Evolutionary conservation across 108 stramenopile species (phyloP).

Genomic region (Parietichytrium sp.): DNA sequence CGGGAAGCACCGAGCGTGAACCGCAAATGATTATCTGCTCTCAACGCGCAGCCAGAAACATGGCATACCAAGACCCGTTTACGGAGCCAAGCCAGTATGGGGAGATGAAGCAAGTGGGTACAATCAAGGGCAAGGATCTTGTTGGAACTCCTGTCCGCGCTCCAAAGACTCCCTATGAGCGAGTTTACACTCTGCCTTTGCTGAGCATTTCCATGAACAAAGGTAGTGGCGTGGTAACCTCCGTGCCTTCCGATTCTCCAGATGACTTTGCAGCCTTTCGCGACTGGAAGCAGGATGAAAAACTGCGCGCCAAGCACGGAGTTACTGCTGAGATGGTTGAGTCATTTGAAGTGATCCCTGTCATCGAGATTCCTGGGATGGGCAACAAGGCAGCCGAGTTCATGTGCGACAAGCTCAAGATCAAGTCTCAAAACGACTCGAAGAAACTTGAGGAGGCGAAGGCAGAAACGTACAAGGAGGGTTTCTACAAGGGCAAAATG

Average conservation of each 20-base stretch:
- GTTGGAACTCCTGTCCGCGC: constrained; percentile 86
- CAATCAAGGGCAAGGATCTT: constrained; percentile 81
- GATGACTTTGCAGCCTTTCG: constrained; percentile 94
- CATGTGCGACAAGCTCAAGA: constrained; percentile 92
- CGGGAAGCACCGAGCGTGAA: not conserved
- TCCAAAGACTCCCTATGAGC: constrained; percentile 83
- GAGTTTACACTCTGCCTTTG: constrained; percentile 92
- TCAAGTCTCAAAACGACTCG: constrained; percentile 87
- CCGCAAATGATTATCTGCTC: constrained; percentile 85
- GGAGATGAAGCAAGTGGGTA: constrained; percentile 72
- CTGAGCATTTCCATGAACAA: constrained; percentile 94
- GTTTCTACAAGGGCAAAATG: constrained; percentile 94
- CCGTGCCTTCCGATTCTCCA: constrained; percentile 96
- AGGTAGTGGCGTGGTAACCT: constrained; percentile 97
- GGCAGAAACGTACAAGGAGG: constrained; percentile 88
- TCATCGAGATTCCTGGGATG: constrained; percentile 92
- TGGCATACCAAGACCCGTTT: constrained; percentile 79
- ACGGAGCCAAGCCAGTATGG: constrained; percentile 56
- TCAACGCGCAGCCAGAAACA: constrained; percentile 78
- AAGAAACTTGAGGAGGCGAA: constrained; percentile 89
- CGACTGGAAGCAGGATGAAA: constrained; percentile 86
- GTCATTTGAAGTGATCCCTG: constrained; percentile 89
- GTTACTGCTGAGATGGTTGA: constrained; percentile 88
- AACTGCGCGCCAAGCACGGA: constrained; percentile 89
- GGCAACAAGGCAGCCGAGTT: constrained; percentile 80